These are phyloP conservation scores for Lactarius hatsudake DNA, from an alignment of 768 basidiomycete genomes.

Conservation along the genomic window DNA sequence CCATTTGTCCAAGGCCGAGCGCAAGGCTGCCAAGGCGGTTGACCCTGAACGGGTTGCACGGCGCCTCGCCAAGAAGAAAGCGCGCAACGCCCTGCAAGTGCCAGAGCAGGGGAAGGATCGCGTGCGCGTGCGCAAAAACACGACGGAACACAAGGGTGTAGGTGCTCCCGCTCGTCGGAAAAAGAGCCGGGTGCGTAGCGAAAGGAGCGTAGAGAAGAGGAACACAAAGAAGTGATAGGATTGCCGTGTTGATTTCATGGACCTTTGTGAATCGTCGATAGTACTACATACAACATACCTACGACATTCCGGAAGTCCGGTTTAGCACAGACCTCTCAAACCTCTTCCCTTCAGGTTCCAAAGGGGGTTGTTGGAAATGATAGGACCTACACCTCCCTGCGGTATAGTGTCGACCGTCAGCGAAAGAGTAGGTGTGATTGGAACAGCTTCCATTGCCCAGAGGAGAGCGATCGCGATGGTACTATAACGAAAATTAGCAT, in stretches of 20 bases:
- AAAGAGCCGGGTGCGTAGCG: conserved; percentile 51
- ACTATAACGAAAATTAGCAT: too few species aligned
- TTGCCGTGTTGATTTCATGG: not conserved
- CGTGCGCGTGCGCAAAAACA: conserved; percentile 47
- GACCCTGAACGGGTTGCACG: conserved; percentile 81
- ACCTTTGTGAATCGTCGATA: not conserved
- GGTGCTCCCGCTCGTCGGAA: conserved; percentile 35
- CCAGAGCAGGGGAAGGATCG: conserved; percentile 43
- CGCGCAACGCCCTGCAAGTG: conserved; percentile 50
- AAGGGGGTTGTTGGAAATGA: conserved; percentile 30
- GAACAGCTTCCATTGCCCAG: conserved; percentile 36
- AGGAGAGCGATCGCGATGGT: conserved; percentile 33
- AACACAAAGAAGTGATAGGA: conserved; percentile 54
- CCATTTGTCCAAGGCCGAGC: conserved; percentile 77
- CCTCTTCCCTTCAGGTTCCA: conserved; percentile 20
- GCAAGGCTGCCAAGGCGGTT: conserved; percentile 76
- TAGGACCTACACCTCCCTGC: conserved; percentile 30
- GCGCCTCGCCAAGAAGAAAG: conserved; percentile 88
- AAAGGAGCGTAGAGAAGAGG: conserved; percentile 50
- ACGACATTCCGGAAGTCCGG: not conserved
- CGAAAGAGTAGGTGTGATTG: conserved; percentile 30
- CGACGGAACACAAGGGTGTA: conserved; percentile 33
- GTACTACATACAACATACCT: not conserved
- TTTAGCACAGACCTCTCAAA: not conserved
- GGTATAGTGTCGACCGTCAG: conserved; percentile 33